These are phyloP conservation scores for Pulicaria dysenterica DNA, from an alignment of 129 eudicot species.

Conservation along the genomic window DNA sequence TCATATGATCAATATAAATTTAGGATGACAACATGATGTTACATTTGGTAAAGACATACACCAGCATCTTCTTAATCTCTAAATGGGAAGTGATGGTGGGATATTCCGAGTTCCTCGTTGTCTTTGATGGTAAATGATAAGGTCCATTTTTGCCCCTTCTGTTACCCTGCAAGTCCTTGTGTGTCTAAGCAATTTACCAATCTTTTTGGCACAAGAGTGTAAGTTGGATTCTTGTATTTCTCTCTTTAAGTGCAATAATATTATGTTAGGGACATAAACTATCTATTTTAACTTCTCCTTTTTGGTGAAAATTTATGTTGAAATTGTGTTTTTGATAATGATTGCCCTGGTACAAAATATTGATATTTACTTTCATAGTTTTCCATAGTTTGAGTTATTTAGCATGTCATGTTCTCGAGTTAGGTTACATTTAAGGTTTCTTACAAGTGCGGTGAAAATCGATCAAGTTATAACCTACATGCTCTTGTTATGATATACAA, in stretches of 20 bases:
- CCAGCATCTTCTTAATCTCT: not conserved
- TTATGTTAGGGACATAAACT: not conserved
- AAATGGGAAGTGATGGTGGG: not conserved
- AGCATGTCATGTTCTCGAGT: too few species aligned
- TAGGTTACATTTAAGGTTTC: too few species aligned
- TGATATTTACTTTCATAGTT: too few species aligned
- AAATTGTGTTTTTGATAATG: not conserved
- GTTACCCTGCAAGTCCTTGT: too few species aligned
- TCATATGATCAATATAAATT: conserved; percentile 3
- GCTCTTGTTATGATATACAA: too few species aligned
- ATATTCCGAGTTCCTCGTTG: not conserved
- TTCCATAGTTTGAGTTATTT: too few species aligned
- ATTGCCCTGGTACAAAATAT: too few species aligned
- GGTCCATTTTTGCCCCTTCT: conserved; percentile 14
- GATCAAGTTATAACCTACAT: too few species aligned
- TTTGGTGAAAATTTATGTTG: not conserved
- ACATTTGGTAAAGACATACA: not conserved
- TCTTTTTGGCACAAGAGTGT: not conserved
- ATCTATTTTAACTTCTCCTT: not conserved
- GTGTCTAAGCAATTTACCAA: not conserved
- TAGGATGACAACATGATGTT: not conserved
- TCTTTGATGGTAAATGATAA: conserved; percentile 17
- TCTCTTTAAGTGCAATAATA: not conserved
- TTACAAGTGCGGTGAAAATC: too few species aligned
- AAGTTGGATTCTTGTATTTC: not conserved